A percentile compares a stretch with the other conserved stretches of the same genome.
phyloP scores from a whole-genome alignment of 495 filamentous ascomycete genomes.

The Hypoxylon lienhwacheense region DNA sequence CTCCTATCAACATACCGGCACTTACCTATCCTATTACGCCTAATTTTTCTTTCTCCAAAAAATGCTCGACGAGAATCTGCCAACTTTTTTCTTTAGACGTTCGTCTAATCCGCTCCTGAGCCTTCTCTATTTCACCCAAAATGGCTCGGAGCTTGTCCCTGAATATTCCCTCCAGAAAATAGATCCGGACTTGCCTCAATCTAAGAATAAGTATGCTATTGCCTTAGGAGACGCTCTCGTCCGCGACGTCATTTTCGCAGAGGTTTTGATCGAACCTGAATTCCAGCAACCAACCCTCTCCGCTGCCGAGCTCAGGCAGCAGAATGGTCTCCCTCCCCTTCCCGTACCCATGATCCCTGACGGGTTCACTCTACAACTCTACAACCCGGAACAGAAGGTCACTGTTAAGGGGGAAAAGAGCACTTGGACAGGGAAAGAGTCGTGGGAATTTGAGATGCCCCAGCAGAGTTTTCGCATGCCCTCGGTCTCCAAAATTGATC shows the following conservation, averaged over 20 bases:
- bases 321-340: conserved; percentile 64
- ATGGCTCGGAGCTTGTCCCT: conserved; percentile 75
- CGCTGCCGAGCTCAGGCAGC: conserved; percentile 74
- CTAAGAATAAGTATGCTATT: conserved; percentile 81
- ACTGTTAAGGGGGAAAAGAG: conserved; percentile 68
- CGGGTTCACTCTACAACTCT: conserved; percentile 81
- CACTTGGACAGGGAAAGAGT: conserved; percentile 73
- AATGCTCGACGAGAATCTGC: conserved; percentile 96
- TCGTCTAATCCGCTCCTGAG: conserved; percentile 49
- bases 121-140: conserved; percentile 73
- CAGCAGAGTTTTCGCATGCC: conserved; percentile 81
- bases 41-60: conserved; percentile 33
- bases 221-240: conserved; percentile 83
- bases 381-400: conserved; percentile 90
- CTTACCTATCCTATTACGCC: no score
- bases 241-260: conserved; percentile 79
- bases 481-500: conserved; percentile 74
- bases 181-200: conserved; percentile 66
- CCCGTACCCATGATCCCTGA: conserved; percentile 77
- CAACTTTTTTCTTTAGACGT: conserved; percentile 55
- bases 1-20: no score
- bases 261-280: conserved; percentile 80
- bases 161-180: conserved; percentile 77
- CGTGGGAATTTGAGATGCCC: conserved; percentile 93
- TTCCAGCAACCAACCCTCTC: conserved; percentile 82